These are phyloP conservation scores for Termitomyces sp. DNA, from an alignment of 768 basidiomycete genomes.

Conservation along the genomic window DNA sequence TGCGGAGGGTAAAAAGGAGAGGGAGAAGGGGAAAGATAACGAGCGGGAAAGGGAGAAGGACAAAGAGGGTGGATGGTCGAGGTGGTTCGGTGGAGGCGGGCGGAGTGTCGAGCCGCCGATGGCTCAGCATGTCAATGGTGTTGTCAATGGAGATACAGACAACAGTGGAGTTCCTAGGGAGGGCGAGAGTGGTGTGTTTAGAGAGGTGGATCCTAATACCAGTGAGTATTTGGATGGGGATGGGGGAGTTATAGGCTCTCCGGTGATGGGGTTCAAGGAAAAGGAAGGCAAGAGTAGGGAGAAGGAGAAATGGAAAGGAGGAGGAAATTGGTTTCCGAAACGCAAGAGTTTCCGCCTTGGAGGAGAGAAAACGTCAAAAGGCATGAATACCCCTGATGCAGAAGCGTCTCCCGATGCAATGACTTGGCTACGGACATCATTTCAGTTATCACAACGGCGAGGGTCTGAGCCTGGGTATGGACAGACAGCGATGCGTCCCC, in stretches of 20 bases:
- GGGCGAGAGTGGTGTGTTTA: not conserved
- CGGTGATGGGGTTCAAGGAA: not conserved
- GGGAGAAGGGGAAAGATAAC: conserved; percentile 5
- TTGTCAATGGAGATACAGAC: not conserved
- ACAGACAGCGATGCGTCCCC: not conserved
- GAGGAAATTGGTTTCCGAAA: conserved; percentile 44
- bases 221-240: conserved; percentile 17
- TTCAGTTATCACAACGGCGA: conserved; percentile 9
- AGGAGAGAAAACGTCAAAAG: conserved; percentile 27
- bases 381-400: not conserved
- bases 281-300: conserved; percentile 17
- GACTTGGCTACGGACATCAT: conserved; percentile 8
- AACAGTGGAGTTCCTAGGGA: not conserved
- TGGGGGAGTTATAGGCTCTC: not conserved
- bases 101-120: conserved; percentile 1
- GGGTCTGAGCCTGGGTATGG: conserved; percentile 8
- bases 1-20: not conserved
- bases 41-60: conserved; percentile 1
- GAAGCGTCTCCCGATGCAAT: not conserved
- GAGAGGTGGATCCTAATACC: conserved; percentile 5
- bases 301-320: conserved; percentile 29
- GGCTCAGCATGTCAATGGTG: conserved; percentile 1
- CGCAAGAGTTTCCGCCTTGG: conserved; percentile 44
- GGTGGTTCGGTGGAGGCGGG: conserved; percentile 10
- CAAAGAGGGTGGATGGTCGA: conserved; percentile 1